Conservation (phyloP, 371 early-diverging fungal genomes). For the Lichtheimia hyalospora region DNA sequence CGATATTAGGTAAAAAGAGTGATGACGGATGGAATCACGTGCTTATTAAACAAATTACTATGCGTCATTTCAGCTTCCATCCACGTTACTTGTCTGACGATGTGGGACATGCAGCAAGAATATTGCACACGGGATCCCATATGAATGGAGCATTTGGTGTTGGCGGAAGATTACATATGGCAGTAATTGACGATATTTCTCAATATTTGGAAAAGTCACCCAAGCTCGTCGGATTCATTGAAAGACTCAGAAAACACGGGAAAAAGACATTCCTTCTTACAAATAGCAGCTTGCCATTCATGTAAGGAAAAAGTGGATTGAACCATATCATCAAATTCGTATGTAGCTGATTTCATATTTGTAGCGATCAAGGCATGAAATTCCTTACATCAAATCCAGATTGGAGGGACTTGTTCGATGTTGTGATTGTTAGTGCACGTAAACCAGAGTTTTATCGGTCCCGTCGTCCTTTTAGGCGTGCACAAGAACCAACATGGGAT, state of each 20-base stretch:
- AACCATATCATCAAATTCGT: too few species aligned
- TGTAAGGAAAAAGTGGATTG: constrained; percentile 20
- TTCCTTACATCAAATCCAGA: constrained; percentile 50
- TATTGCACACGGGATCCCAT: constrained; percentile 46
- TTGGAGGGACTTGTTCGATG: constrained; percentile 69
- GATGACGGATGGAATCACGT: too few species aligned
- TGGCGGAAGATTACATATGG: constrained; percentile 55
- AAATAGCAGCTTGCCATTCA: constrained; percentile 61
- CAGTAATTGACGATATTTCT: constrained; percentile 49
- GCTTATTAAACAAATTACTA: background rate
- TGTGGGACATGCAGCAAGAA: constrained; percentile 51
- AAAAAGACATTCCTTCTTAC: constrained; percentile 63
- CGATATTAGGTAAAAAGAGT: constrained; percentile 31
- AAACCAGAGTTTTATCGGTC: constrained; percentile 65
- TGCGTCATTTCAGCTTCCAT: constrained; percentile 41
- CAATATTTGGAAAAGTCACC: constrained; percentile 51
- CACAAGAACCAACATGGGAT: constrained; percentile 50
- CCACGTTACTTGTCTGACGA: constrained; percentile 69
- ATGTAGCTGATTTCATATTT: background rate
- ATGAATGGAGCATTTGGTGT: constrained; percentile 33
- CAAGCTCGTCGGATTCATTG: constrained; percentile 49
- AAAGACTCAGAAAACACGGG: constrained; percentile 42
- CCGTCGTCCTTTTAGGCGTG: constrained; percentile 57
- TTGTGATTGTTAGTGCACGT: constrained; percentile 57
- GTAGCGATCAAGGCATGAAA: constrained; percentile 47